Evolutionary conservation across 257 asterid species (phyloP), one percentile per base, ranked within the genome.

Genomic region (Phtheirospermum japonicum): DNA sequence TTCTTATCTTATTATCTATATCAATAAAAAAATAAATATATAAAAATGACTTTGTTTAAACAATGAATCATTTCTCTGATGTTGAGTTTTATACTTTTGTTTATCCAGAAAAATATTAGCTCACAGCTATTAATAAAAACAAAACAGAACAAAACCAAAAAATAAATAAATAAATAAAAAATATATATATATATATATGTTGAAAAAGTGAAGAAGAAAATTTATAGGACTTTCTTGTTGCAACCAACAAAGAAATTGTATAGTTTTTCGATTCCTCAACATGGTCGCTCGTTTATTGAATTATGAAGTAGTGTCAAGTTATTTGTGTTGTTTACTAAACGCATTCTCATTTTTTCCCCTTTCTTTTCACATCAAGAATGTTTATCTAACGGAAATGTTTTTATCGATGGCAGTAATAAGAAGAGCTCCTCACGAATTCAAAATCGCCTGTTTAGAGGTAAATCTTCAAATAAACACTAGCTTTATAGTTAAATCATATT

Each of bases 371-470:
- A 23, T 1, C 28, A 23, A 23, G 28, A 23, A 23, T 23, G 28
- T 23, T 23, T 23, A 23, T 36, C 42, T 36, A 36, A 36, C 42
- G 11, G 42, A 36, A 36, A 36, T 48, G 2, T 16, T 16, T 42
- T 48, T 48, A 48, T 48, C 14, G 26, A 17, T 48, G 28, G 0
- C 54, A 48, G 54, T 48, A 14, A 48, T 93, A 53, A 85, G 97
- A 77, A 82, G 99, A 81, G 97, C 99, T 70, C 97, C 99, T 20
- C 99, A 89, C 10, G 99, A 93, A 66, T 93, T 93, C 87, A 93
- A 93, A 79, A 93, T 90, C 43, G 97, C 97, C 52, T 93, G 99
- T 85, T 87, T 93, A 73, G 99, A 93, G 97, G 99, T 90, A 76
- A 64, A 46, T 48, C n/a, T n/a, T 16, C 2, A 18, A 17, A 36